Evolutionary conservation across 179 eudicot genomes (phyloP), one percentile per base, ranked within the genome.

Genomic region (Gypsophila paniculata): DNA sequence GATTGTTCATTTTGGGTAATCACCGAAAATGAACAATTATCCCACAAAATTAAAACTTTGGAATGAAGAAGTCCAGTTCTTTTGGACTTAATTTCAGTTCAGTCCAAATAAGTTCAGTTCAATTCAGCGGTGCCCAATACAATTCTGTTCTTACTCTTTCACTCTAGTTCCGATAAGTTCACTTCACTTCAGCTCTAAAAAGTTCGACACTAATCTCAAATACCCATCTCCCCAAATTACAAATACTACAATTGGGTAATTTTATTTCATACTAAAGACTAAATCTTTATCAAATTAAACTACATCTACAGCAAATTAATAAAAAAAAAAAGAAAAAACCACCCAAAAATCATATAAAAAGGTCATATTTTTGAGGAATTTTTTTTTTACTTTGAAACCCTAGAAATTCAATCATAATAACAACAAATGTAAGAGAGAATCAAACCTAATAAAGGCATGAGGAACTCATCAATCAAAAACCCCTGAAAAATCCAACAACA

Each of bases 371-470:
- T 8, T 8, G 54, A n/a, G 54, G 8, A 51, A 10, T 8, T 51
- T 69, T 10, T 51, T 69, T 10, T 3, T 17, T 49, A 34, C 18
- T 13, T 42, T 55, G 15, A 55, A 53, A 53, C 58, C 58, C n/a
- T 53, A 53, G n/a, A 53, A 53, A 5, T 15, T 17, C 57, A 23
- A 54, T 14, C 29, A 32, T 12, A 53, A 18, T 15, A 17, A 26
- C 1, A 46, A 39, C 46, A 25, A 3, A 48, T 53, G 22, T 7
- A 65, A 9, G 0, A 22, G 26, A 46, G 59, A 61, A 44, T 12
- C 51, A 46, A 74, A 89, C 97, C 92, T 89, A 86, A 79, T 71
- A 85, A 91, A 85, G 91, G 97, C 97, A 91, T 91, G 91, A 81
- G 87, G 77, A 84, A 83, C 73, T 85, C 97, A 89, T 88, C 89